A percentile compares a stretch with the other conserved stretches of the same genome.
Evolutionary conservation across 1,284 basidiomycete genomes (phyloP).

Genomic region (Apiotrichum sp.): DNA sequence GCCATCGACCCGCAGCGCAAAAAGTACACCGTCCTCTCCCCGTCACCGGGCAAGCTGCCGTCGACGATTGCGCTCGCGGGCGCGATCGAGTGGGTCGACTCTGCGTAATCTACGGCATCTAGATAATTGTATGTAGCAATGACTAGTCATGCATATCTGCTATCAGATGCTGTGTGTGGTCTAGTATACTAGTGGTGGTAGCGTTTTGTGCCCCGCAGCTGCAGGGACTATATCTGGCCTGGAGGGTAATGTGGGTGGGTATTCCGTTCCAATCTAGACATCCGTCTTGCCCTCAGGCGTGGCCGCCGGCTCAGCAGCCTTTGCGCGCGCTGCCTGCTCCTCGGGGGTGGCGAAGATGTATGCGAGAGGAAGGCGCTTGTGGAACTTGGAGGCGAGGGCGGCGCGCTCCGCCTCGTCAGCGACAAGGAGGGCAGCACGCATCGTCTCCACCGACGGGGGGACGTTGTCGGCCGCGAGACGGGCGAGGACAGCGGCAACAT

Average conservation of each 20-base stretch:
- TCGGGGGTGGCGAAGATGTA: constrained; percentile 39
- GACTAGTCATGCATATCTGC: constrained; percentile 6
- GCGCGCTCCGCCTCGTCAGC: constrained; percentile 59
- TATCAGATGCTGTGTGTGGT: neutral
- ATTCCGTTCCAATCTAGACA: constrained; percentile 3
- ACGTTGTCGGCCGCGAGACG: constrained; percentile 52
- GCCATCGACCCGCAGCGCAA: constrained; percentile 66
- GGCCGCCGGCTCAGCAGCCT: neutral
- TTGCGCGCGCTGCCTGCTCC: constrained; percentile 27
- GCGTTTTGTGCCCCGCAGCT: no score
- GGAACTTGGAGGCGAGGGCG: constrained; percentile 18
- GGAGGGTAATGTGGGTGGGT: no score
- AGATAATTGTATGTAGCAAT: neutral
- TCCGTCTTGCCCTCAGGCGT: constrained; percentile 21
- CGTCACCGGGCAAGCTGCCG: constrained; percentile 68
- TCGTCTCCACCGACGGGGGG: constrained; percentile 59
- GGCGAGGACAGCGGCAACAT: constrained; percentile 57
- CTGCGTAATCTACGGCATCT: constrained; percentile 13
- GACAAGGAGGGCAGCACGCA: constrained; percentile 53
- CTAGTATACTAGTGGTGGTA: neutral
- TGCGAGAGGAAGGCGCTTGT: constrained; percentile 40
- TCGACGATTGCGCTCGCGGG: constrained; percentile 74
- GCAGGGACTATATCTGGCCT: no score
- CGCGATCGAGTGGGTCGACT: constrained; percentile 81
- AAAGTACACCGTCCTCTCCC: constrained; percentile 82